phyloP scores from a whole-genome alignment of 2,329 filamentous ascomycete species.

The Elsinoe necatrix region DNA sequence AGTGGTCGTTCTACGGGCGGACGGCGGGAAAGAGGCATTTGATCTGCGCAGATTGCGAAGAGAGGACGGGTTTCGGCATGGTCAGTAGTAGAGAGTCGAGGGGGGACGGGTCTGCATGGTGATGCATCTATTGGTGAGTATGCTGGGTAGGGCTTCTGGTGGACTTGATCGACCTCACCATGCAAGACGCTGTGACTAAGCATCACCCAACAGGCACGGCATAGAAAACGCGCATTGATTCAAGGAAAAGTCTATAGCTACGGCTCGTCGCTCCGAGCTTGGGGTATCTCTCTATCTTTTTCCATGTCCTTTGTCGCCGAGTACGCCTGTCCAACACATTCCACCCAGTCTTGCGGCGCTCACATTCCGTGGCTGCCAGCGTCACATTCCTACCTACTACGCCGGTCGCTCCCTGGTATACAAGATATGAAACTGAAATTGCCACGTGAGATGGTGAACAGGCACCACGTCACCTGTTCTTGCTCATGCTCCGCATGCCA shows the following conservation, averaged over 20 bases:
- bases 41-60: not conserved
- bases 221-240: not conserved
- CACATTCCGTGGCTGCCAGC: conserved; percentile 1
- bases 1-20: not conserved
- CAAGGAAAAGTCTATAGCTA: not conserved
- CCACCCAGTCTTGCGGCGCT: not conserved
- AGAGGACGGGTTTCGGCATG: not conserved
- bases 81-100: not conserved
- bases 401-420: not conserved
- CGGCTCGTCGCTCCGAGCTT: not conserved
- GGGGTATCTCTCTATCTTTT: conserved; percentile 12
- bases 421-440: not conserved
- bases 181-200: not conserved
- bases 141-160: not conserved
- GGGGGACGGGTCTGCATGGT: not conserved
- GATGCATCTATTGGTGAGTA: not conserved
- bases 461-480: not conserved
- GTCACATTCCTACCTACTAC: not conserved
- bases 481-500: not conserved
- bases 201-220: not conserved
- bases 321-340: not conserved
- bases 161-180: not conserved
- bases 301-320: conserved; percentile 7
- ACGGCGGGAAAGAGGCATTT: not conserved
- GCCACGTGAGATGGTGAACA: not conserved